Evolutionary conservation across 2,329 filamentous ascomycete genomes (phyloP), one percentile per base, ranked within the genome.

Genomic region (Aspergillus persii): DNA sequence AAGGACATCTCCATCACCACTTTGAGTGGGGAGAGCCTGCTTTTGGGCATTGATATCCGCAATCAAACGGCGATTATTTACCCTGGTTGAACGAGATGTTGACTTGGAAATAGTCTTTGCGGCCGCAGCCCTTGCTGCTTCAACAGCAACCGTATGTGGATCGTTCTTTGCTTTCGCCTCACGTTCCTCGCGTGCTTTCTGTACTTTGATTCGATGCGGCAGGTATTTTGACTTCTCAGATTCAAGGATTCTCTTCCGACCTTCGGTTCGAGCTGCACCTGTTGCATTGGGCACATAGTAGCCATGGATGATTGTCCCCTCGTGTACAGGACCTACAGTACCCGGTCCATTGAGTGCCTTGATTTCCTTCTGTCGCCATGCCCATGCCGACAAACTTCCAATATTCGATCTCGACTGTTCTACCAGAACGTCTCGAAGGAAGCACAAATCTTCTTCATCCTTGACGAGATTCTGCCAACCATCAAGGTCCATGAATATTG

Each of bases 181-280:
- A n/a, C 92, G 89, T 75, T 95, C 92, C 75, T 97, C 93, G 54
- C 93, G 87, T 27, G 89, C 91, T 77, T 89, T 95, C 74, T 95
- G 91, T 23, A 99, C 92, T 71, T 96, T 96, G 78, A 99, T 95
- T 65, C 96, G 93, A 80, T 99, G 95, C 46, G 95, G 95, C 7
- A 99, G 84, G 72, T 99, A 99, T 73, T 97, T 96, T 30, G 93
- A 96, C 80, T 99, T 99, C 75, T 99, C 95, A 0, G 92, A 91
- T 74, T 99, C 96, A 62, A 96, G 84, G 58, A 99, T 98, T 81
- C 94, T 96, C 80, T 96, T 94, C 69, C 92, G 88, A 30, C 92
- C 93, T 78, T 99, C 93, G 0, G 95, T 97, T 58, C 95, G 86
- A 58, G 95, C 95, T 67, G 87, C 90, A 36, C 95, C 95, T 8